Evolutionary conservation across 2,329 filamentous ascomycete genomes (phyloP).

Genomic region (Talaromyces sp.): DNA sequence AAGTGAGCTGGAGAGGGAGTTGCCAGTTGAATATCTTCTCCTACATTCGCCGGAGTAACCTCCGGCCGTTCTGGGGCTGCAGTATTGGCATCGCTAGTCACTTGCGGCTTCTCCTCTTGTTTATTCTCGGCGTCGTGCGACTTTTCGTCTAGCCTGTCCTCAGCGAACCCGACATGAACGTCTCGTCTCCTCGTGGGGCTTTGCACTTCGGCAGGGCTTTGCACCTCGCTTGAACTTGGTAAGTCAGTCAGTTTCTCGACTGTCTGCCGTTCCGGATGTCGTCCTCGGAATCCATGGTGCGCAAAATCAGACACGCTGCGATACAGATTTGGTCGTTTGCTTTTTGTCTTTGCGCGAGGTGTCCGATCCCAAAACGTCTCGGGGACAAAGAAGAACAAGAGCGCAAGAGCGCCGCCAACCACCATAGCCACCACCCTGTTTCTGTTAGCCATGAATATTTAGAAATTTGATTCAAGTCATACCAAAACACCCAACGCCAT

Average conservation of each 20-base stretch:
- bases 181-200: slow-evolving; percentile 23
- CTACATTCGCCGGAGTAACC: slow-evolving; percentile 14
- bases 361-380: slow-evolving; percentile 95
- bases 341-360: slow-evolving; percentile 48
- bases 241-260: slow-evolving; percentile 12
- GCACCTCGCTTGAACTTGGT: slow-evolving; percentile 10
- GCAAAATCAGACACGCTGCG: slow-evolving; percentile 34
- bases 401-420: slow-evolving; percentile 60
- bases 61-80: background rate
- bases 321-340: slow-evolving; percentile 30
- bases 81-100: background rate
- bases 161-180: slow-evolving; percentile 54
- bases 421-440: slow-evolving; percentile 73
- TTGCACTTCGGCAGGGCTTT: slow-evolving; percentile 14
- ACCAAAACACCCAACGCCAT: slow-evolving; percentile 93
- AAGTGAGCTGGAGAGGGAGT: background rate
- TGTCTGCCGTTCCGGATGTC: slow-evolving; percentile 17
- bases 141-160: slow-evolving; percentile 23
- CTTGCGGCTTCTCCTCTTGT: background rate
- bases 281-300: slow-evolving; percentile 28
- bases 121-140: background rate
- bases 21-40: background rate
- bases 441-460: slow-evolving; percentile 16
- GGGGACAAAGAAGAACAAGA: slow-evolving; percentile 86
- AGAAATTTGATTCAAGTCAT: slow-evolving; percentile 22